A percentile compares a stretch with the other conserved stretches of the same genome.
Evolutionary conservation across 495 filamentous ascomycete species (phyloP).

Genomic region (Lasiosphaeria miniovina): DNA sequence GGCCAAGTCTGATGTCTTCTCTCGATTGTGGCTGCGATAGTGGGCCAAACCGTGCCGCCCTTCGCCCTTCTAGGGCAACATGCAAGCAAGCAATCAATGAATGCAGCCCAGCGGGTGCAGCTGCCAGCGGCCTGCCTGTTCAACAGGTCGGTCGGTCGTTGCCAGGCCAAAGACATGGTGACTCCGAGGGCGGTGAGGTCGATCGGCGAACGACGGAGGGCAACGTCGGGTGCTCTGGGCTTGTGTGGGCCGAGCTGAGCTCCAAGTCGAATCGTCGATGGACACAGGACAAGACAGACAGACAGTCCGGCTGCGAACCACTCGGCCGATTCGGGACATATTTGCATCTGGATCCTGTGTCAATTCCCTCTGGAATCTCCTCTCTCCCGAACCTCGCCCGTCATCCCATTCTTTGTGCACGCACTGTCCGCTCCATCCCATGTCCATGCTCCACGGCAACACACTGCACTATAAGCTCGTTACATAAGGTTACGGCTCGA

Average conservation of each 20-base stretch:
- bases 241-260: no score
- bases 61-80: slow-evolving; percentile 1
- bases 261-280: no score
- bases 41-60: slow-evolving; percentile 6
- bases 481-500: no score
- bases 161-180: slow-evolving; percentile 5
- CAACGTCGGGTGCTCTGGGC: no score
- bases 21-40: slow-evolving; percentile 10
- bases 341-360: slow-evolving; percentile 1
- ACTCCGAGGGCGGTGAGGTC: background rate
- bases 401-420: slow-evolving; percentile 13
- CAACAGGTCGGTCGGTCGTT: background rate
- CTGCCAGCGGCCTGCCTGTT: slow-evolving; percentile 8
- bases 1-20: background rate
- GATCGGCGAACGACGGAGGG: no score
- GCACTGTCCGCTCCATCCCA: background rate
- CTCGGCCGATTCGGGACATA: slow-evolving; percentile 7
- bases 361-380: slow-evolving; percentile 7
- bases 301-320: background rate
- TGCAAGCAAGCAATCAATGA: no score
- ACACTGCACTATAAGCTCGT: background rate
- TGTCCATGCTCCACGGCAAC: background rate
- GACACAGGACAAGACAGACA: background rate
- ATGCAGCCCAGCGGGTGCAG: background rate
- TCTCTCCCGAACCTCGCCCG: slow-evolving; percentile 2